phyloP scores from a whole-genome alignment of 2,329 filamentous ascomycete species.

The Colletotrichum sp. region DNA sequence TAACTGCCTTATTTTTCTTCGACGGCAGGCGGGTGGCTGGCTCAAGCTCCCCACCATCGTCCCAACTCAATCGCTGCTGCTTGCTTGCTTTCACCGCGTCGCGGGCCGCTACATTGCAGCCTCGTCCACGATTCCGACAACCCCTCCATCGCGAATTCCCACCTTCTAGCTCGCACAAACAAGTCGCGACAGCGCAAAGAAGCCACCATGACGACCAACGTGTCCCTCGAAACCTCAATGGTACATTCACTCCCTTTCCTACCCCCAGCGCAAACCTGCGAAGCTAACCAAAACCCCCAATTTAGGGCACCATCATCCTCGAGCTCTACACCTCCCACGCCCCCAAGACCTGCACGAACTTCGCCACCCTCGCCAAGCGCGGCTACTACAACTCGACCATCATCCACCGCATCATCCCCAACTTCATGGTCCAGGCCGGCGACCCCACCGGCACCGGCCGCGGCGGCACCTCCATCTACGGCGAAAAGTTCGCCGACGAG shows the following conservation, averaged over 20 bases:
- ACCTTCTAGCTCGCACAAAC: background rate
- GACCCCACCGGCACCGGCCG: constrained; percentile 94
- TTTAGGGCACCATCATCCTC: constrained; percentile 78
- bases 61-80: background rate
- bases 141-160: background rate
- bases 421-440: constrained; percentile 96
- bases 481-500: constrained; percentile 94
- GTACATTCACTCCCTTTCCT: constrained; percentile 49
- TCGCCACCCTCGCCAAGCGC: constrained; percentile 76
- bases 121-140: constrained; percentile 3
- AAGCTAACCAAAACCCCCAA: background rate
- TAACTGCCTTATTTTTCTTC: background rate
- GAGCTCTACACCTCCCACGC: constrained; percentile 93
- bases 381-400: constrained; percentile 88
- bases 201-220: constrained; percentile 72
- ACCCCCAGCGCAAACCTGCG: background rate
- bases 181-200: background rate
- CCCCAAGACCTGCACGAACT: constrained; percentile 89
- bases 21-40: constrained; percentile 1
- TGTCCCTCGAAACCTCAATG: constrained; percentile 86
- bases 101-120: constrained; percentile 3
- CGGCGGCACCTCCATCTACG: constrained; percentile 88
- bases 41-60: background rate
- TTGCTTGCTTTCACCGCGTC: background rate
- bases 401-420: constrained; percentile 93